Conservation (phyloP, 805 yeast species). For the Kazachstania africana region DNA sequence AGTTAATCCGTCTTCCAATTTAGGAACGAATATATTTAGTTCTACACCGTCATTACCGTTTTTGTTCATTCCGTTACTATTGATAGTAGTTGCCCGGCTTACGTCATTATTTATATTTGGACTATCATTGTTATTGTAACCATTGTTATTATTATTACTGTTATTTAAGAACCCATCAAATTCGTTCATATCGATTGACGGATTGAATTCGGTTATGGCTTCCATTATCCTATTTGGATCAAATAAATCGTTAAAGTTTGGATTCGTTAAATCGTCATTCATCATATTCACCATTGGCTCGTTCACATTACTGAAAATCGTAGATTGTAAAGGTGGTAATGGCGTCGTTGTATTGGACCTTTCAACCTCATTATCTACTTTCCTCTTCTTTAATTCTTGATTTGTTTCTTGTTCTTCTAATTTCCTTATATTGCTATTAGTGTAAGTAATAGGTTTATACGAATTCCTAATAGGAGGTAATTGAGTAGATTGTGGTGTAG, state of each 20-base stretch:
- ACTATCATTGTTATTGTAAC: not conserved
- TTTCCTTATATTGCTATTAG: constrained; percentile 21
- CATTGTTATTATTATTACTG: constrained; percentile 1
- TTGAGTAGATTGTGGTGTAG: constrained; percentile 10
- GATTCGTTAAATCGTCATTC: constrained; percentile 24
- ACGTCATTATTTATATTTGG: not conserved
- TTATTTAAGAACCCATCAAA: not conserved
- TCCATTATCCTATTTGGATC: constrained; percentile 23
- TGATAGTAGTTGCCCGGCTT: not conserved
- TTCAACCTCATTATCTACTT: constrained; percentile 3
- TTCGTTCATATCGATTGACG: constrained; percentile 1
- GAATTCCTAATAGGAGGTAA: constrained; percentile 23
- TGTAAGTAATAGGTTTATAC: constrained; percentile 25
- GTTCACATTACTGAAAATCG: not conserved
- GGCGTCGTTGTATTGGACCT: not conserved
- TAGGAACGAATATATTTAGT: constrained; percentile 5
- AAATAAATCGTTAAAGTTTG: constrained; percentile 22
- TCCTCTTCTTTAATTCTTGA: constrained; percentile 17
- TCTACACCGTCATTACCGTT: not conserved
- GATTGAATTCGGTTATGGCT: constrained; percentile 10
- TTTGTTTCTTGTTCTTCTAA: constrained; percentile 11
- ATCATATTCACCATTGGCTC: not conserved
- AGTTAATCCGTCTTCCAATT: constrained; percentile 16
- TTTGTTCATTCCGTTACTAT: not conserved
- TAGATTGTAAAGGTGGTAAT: constrained; percentile 6